Base-by-base conservation (phyloP, 1,284 basidiomycete genomes). In the Xerocomus amazonicus region DNA sequence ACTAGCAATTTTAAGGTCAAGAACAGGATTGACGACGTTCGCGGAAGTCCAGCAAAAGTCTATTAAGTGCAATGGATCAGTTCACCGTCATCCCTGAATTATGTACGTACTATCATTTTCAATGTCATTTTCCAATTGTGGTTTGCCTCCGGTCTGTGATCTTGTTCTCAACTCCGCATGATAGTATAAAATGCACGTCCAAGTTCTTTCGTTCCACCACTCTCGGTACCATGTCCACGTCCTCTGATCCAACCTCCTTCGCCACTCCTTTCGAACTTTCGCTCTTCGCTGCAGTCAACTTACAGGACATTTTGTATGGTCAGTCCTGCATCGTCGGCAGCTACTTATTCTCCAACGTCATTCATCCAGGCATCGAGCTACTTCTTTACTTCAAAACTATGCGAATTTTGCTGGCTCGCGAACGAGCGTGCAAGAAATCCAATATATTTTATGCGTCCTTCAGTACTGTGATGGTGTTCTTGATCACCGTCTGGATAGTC, bases 261-360 rank as follows among this genome's bases (percentile, higher is more conserved):
- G 42, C 19, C 3, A 14, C 13, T n/a, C 8, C n/a, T 16, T 43
- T 43, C 19, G 31, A 43, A n/a, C 23, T 33, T 33, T 43, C 42
- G 5, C 13, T 34, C 14, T 43, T 33, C 19, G 29, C 16, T 7
- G 27, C 17, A 31, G 55, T 55, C 5, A 56, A 35, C 32, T 16
- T 66, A 19, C 10, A 61, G 29, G 37, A 53, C n/a, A 54, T 66
- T 16, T 26, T 65, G 14, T 62, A 66, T 31, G 63, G 61, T 63
- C 8, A 57, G 60, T 51, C 13, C 38, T n/a, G 9, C 10, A 2
- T 5, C 3, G 8, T 26, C 5, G 32, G 14, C 27, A 26, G 39
- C 27, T 40, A 40, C 10, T 6, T 14, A 42, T 48, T 32, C 51
- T 17, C 17, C 29, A 2, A 1, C 3, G 12, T 27, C 23, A 8